A percentile compares a stretch with the other conserved stretches of the same genome.
Evolutionary conservation across 345 rosid genomes (phyloP).

Genomic region (Jatropha curcas): DNA sequence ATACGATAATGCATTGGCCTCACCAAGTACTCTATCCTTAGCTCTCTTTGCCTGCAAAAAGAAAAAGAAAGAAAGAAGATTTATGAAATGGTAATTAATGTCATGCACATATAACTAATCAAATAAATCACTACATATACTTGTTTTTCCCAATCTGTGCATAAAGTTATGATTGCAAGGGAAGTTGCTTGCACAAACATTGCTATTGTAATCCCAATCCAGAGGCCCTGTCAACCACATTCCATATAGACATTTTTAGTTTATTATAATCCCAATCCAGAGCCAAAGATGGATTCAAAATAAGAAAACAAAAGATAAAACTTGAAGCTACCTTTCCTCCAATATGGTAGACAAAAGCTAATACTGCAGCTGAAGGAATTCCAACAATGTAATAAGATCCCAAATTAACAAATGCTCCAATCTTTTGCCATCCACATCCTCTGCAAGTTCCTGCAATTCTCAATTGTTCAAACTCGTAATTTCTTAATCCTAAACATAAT

Average conservation of each 20-base stretch:
- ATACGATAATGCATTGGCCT: background rate
- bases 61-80: background rate
- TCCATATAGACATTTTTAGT: background rate
- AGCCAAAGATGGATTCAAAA: too few relatives aligned
- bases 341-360: conserved; percentile 23
- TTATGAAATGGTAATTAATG: background rate
- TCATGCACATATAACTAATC: too few relatives aligned
- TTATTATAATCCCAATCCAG: too few relatives aligned
- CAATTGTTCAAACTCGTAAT: background rate
- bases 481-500: too few relatives aligned
- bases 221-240: background rate
- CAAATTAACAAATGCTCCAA: conserved; percentile 53
- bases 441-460: conserved; percentile 44
- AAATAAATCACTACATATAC: background rate
- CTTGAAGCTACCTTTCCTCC: conserved; percentile 31
- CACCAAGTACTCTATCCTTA: background rate
- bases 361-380: conserved; percentile 30
- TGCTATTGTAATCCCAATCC: conserved; percentile 13
- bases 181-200: conserved; percentile 10
- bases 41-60: conserved; percentile 17
- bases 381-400: conserved; percentile 58
- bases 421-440: conserved; percentile 66
- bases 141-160: conserved; percentile 11
- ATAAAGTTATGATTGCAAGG: background rate
- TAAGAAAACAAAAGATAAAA: too few relatives aligned